Percentiles rank a stretch among this genome's conserved stretches.
Evolutionary conservation across 805 yeast genomes (phyloP).

Genomic region (Monosporozyma yasuniensis): DNA sequence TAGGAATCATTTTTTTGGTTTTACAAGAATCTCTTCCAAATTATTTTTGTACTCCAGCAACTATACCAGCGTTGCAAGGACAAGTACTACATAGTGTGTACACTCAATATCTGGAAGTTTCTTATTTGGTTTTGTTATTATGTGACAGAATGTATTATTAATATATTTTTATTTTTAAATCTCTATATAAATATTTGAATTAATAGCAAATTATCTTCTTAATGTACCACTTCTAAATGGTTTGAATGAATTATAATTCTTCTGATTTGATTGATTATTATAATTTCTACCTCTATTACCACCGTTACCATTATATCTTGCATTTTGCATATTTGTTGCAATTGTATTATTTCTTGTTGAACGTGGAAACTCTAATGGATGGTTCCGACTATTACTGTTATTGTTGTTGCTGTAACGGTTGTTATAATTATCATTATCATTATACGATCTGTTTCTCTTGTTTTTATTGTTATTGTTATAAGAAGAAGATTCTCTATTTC

Average conservation of each 20-base stretch:
- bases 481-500: slow-evolving; percentile 1
- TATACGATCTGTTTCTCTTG: slow-evolving; percentile 5
- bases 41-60: too few species aligned
- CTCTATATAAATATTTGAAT: not conserved
- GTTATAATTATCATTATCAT: slow-evolving; percentile 3
- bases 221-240: slow-evolving; percentile 21
- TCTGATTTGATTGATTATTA: slow-evolving; percentile 3
- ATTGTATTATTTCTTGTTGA: slow-evolving; percentile 8
- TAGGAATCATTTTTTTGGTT: slow-evolving; percentile 23
- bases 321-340: slow-evolving; percentile 10
- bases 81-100: too few species aligned
- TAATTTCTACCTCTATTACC: not conserved
- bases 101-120: too few species aligned
- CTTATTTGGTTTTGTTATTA: too few species aligned
- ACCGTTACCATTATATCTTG: slow-evolving; percentile 14
- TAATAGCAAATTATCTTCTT: slow-evolving; percentile 2
- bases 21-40: too few species aligned
- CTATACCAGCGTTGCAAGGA: too few species aligned
- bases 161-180: not conserved
- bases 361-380: slow-evolving; percentile 26
- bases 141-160: not conserved
- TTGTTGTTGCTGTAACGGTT: not conserved
- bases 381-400: slow-evolving; percentile 3
- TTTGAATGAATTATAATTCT: slow-evolving; percentile 15
- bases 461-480: slow-evolving; percentile 4